phyloP scores from a whole-genome alignment of 2,329 filamentous ascomycete genomes.

The Cladosporium halotolerans region DNA sequence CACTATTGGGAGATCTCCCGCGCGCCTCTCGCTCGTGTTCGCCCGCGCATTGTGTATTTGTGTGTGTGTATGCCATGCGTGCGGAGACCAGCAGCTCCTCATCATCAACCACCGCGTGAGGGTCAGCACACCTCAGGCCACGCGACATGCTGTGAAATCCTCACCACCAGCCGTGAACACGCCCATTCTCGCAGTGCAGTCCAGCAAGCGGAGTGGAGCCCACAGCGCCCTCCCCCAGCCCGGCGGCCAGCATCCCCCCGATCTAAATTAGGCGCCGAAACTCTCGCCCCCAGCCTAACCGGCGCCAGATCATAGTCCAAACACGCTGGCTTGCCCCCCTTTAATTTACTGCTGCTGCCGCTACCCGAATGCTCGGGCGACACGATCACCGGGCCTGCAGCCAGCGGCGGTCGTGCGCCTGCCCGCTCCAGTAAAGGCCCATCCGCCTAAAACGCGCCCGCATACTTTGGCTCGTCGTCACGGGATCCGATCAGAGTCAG shows the following conservation, averaged over 20 bases:
- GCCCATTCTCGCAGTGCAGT: neutral
- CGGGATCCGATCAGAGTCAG: neutral
- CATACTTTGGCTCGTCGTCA: neutral
- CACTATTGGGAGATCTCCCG: slow-evolving; percentile 8
- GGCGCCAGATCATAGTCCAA: neutral
- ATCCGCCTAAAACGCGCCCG: neutral
- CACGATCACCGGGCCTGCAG: neutral
- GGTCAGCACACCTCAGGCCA: neutral
- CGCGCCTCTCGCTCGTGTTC: slow-evolving; percentile 5
- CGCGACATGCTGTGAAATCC: neutral
- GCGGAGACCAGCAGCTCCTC: too few species aligned
- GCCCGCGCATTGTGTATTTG: neutral
- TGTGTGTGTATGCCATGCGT: too few species aligned
- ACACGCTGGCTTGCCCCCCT: neutral
- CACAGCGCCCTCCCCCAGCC: neutral
- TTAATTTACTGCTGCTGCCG: slow-evolving; percentile 9
- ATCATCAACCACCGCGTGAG: too few species aligned
- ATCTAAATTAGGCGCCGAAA: slow-evolving; percentile 4
- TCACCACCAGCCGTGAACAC: neutral
- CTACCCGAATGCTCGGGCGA: slow-evolving; percentile 1
- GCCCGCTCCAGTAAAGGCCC: neutral
- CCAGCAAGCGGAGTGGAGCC: neutral
- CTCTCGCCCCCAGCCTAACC: neutral
- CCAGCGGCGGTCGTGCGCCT: neutral
- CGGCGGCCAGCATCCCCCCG: neutral